Percentiles rank a stretch among this genome's conserved stretches.
Evolutionary conservation across 352 stramenopile species (phyloP).

Genomic region (Pythium brassicae): DNA sequence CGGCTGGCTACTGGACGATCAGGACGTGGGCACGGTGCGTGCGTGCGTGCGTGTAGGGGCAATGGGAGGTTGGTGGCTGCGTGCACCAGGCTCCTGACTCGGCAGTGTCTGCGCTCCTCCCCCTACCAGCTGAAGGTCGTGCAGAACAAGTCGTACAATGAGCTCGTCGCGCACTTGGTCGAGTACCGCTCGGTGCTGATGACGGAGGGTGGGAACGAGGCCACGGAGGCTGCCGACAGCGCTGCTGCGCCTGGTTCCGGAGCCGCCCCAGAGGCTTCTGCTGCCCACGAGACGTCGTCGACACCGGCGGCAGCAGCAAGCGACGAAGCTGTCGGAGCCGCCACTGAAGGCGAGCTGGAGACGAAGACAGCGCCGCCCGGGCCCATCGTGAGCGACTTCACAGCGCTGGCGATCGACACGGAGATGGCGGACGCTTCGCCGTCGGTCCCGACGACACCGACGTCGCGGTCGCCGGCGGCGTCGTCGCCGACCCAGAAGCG

Average conservation of each 20-base stretch:
- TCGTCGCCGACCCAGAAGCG: conserved; percentile 32
- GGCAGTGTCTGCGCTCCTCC: not conserved
- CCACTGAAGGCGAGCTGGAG: conserved; percentile 4
- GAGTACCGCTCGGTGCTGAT: conserved; percentile 75
- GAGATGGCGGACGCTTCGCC: conserved; percentile 7
- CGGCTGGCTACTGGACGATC: conserved; percentile 95
- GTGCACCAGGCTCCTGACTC: not conserved
- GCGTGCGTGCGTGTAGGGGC: no score
- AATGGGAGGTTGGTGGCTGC: no score
- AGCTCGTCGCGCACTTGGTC: conserved; percentile 94
- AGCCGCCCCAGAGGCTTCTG: conserved; percentile 7
- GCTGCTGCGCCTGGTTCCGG: not conserved
- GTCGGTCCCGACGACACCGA: conserved; percentile 5
- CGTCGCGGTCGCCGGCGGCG: conserved; percentile 17
- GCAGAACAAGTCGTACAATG: conserved; percentile 95
- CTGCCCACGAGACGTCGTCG: not conserved
- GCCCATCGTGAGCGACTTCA: conserved; percentile 16
- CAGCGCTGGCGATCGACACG: conserved; percentile 43
- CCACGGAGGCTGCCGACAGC: not conserved
- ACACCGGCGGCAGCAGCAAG: conserved; percentile 8
- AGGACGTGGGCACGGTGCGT: conserved; percentile 79
- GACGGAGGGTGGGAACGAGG: conserved; percentile 37
- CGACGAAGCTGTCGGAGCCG: not conserved
- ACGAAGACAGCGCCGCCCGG: conserved; percentile 8
- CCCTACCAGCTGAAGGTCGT: conserved; percentile 78